phyloP scores from a whole-genome alignment of 192 early-diverging fungal species.

The Entophlyctis luteolus region DNA sequence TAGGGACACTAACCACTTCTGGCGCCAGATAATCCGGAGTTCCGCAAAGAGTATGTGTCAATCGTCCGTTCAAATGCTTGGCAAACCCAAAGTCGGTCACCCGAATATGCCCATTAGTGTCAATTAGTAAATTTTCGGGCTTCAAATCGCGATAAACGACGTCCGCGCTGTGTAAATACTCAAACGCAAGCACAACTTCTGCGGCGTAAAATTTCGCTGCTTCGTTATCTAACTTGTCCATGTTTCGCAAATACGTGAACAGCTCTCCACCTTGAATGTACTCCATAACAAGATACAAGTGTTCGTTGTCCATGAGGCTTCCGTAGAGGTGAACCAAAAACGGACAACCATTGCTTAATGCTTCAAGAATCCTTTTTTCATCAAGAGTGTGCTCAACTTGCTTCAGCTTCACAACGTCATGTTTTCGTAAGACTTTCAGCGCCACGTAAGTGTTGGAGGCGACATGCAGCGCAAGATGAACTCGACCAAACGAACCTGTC shows the following conservation, averaged over 20 bases:
- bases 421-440: conserved; percentile 76
- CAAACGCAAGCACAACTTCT: conserved; percentile 66
- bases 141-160: conserved; percentile 57
- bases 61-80: conserved; percentile 66
- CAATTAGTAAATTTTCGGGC: conserved; percentile 47
- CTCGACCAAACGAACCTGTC: conserved; percentile 85
- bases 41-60: conserved; percentile 69
- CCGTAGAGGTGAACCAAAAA: conserved; percentile 94
- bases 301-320: conserved; percentile 76
- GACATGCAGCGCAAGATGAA: conserved; percentile 73
- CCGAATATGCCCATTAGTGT: conserved; percentile 73
- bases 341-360: conserved; percentile 57
- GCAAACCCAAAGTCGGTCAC: conserved; percentile 91
- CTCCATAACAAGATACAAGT: conserved; percentile 75
- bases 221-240: conserved; percentile 85
- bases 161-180: conserved; percentile 65
- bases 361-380: conserved; percentile 72
- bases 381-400: conserved; percentile 73
- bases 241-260: conserved; percentile 91
- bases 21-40: conserved; percentile 77
- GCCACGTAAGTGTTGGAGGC: conserved; percentile 46
- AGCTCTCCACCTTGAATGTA: conserved; percentile 79
- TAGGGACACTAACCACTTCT: conserved; percentile 42
- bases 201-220: conserved; percentile 79
- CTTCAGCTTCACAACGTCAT: conserved; percentile 69